Base-by-base conservation (phyloP, 2,329 filamentous ascomycete species). In the Pseudogymnoascus sp. region DNA sequence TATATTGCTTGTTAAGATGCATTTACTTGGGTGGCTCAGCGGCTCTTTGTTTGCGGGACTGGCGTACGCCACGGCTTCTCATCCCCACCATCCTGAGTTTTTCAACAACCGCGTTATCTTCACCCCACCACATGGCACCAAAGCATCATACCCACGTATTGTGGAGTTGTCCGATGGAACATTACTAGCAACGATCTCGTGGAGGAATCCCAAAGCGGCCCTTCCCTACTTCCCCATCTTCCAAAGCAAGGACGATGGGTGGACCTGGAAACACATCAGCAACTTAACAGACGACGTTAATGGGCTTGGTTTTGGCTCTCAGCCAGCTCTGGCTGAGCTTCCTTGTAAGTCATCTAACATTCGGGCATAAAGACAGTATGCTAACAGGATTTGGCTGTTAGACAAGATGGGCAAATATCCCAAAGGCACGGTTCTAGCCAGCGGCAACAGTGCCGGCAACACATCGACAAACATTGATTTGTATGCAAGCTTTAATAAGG, bases 251-350 rank as follows among this genome's bases (percentile, higher is more conserved):
- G 80, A 85, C 66, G 71, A 75, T 37, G 82, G 82, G 9, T 67
- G 74, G 59, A 82, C 79, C 1, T 90, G 86, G 86, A 75, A 76
- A n/a, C 79, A 86, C 67, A 75, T 87, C 58, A 82, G 83, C 3
- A 77, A 77, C 12, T 81, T 89, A 6, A 74, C 81, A 12, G 86
- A 90, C 68, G 76, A 80, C 56, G 81, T 80, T 28, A 84, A 87
- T 64, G 79, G 79, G 35, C 83, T 81, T 74, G 86, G 86, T 19
- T 69, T 88, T 59, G 79, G 84, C 26, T 88, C 88, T 67, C 87
- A 90, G 66, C 87, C 87, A 0, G 81, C 82, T 69, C 74, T 90
- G 13, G 88, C 86, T 66, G 77, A 83, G 64, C 77, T 90, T 2
- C 79, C 82, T 0, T 38, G 35, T 38, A 38, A 18, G 35, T 18